phyloP scores from a whole-genome alignment of 2,329 filamentous ascomycete species.

The Colletotrichum musicola region DNA sequence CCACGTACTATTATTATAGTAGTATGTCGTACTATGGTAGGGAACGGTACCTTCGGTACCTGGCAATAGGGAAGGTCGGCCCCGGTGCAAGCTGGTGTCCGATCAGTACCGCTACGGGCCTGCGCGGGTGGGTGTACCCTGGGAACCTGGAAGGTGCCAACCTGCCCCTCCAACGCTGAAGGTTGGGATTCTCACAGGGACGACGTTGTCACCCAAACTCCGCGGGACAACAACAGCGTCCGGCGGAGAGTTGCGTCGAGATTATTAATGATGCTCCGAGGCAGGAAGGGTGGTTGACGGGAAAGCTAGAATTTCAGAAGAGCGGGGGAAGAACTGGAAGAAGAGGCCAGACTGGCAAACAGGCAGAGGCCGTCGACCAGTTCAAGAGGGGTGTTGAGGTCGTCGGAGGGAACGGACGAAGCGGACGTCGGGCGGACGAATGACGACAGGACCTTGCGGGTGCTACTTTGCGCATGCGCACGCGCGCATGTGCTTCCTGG shows the following conservation, averaged over 20 bases:
- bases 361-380: slow-evolving; percentile 3
- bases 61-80: too few species aligned
- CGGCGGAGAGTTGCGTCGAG: not conserved
- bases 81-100: too few species aligned
- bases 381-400: slow-evolving; percentile 26
- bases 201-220: slow-evolving; percentile 10
- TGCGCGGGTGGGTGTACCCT: too few species aligned
- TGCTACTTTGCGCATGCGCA: slow-evolving; percentile 11
- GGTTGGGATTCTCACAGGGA: slow-evolving; percentile 18
- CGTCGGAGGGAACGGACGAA: slow-evolving; percentile 38
- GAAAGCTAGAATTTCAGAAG: slow-evolving; percentile 15
- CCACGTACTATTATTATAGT: too few species aligned
- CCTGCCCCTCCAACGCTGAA: slow-evolving; percentile 7
- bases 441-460: slow-evolving; percentile 29
- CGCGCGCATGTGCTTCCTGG: not conserved
- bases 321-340: not conserved
- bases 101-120: too few species aligned
- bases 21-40: too few species aligned
- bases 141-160: too few species aligned
- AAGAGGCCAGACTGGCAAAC: not conserved
- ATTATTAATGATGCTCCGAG: slow-evolving; percentile 3
- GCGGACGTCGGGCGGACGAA: slow-evolving; percentile 28
- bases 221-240: not conserved
- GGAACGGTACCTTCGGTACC: too few species aligned
- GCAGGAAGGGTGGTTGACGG: slow-evolving; percentile 14